Conservation (phyloP, 169 alveolate genomes). For the Plasmodium inui region DNA sequence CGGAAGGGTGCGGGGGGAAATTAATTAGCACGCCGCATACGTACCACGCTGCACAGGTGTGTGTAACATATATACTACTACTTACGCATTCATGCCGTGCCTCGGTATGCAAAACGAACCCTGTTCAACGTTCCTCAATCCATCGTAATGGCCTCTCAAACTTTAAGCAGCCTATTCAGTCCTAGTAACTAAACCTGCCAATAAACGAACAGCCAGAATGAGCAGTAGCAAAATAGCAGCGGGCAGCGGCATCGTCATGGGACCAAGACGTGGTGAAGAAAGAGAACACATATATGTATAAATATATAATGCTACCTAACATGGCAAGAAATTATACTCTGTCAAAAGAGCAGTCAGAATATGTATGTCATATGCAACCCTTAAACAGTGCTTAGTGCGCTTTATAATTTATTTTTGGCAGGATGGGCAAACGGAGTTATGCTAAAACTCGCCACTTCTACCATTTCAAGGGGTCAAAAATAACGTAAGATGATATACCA, state of each 20-base stretch:
- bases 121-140: not conserved
- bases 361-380: not conserved
- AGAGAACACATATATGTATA: not conserved
- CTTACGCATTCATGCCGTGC: not conserved
- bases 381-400: not conserved
- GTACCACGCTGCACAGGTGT: not conserved
- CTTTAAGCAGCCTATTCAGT: not conserved
- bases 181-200: not conserved
- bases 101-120: not conserved
- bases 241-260: not conserved
- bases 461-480: not conserved
- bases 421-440: not conserved
- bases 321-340: not conserved
- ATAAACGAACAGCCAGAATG: not conserved
- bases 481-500: not conserved
- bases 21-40: not conserved
- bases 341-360: not conserved
- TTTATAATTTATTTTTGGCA: too few species aligned
- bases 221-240: too few species aligned
- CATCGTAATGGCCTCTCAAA: not conserved
- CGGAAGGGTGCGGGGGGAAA: not conserved
- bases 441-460: not conserved
- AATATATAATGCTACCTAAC: not conserved
- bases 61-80: not conserved
- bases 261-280: not conserved